Conservation (phyloP, 805 yeast species). For the Candida coquimbonensis region DNA sequence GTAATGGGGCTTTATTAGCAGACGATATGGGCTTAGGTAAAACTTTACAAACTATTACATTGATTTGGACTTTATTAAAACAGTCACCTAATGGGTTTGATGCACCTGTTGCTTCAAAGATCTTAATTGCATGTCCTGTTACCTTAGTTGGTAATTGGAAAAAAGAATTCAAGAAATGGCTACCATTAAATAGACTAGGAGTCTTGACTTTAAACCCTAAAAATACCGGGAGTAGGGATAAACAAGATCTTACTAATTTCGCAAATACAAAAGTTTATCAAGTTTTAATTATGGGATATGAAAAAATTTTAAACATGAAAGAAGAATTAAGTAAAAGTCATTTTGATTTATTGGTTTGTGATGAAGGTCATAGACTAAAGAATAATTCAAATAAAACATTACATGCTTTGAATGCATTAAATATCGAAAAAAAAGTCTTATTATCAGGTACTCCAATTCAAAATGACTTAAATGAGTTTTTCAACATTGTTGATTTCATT, state of each 20-base stretch:
- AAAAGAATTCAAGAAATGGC: slow-evolving; percentile 84
- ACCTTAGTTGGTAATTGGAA: slow-evolving; percentile 85
- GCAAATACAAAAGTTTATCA: slow-evolving; percentile 68
- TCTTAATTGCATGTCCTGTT: slow-evolving; percentile 85
- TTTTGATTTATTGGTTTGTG: slow-evolving; percentile 71
- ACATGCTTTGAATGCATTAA: slow-evolving; percentile 43
- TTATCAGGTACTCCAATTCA: slow-evolving; percentile 92
- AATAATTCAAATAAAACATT: slow-evolving; percentile 65
- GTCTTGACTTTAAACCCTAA: slow-evolving; percentile 53
- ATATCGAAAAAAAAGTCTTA: slow-evolving; percentile 44
- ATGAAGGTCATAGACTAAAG: slow-evolving; percentile 92
- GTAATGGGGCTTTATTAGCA: slow-evolving; percentile 76
- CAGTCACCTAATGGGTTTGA: slow-evolving; percentile 41
- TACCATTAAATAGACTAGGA: slow-evolving; percentile 46
- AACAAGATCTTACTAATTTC: slow-evolving; percentile 21
- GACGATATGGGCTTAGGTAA: slow-evolving; percentile 98
- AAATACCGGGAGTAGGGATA: slow-evolving; percentile 44
- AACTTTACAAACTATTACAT: slow-evolving; percentile 76
- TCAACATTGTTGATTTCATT: slow-evolving; percentile 69
- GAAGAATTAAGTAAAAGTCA: slow-evolving; percentile 36
- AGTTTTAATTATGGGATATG: slow-evolving; percentile 83
- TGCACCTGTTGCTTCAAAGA: slow-evolving; percentile 42
- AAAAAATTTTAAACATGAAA: slow-evolving; percentile 54
- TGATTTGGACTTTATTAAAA: slow-evolving; percentile 76
- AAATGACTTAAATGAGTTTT: slow-evolving; percentile 82